Conservation (phyloP, 2,329 filamentous ascomycete genomes). For the Botrytis elliptica region DNA sequence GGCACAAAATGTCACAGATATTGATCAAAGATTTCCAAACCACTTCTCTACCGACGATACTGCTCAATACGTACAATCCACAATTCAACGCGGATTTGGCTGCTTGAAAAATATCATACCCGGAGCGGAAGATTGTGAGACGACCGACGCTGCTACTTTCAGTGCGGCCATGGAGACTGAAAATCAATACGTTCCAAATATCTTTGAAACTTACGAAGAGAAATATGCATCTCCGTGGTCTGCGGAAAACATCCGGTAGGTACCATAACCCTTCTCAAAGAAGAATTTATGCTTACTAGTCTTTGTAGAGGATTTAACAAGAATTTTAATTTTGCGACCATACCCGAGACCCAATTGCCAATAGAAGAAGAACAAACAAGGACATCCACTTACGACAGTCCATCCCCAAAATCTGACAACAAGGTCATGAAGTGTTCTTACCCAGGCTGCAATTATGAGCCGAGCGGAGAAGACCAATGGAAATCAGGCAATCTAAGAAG, state of each 20-base stretch:
- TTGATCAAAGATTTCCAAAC: background rate
- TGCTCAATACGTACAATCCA: background rate
- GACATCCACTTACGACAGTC: background rate
- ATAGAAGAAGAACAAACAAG: background rate
- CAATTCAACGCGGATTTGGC: no score
- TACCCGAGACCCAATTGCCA: background rate
- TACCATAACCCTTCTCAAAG: background rate
- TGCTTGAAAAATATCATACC: background rate
- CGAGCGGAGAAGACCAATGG: slow-evolving; percentile 33
- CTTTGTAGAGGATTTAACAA: background rate
- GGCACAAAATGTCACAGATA: background rate
- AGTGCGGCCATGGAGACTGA: no score
- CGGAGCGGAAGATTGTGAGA: background rate
- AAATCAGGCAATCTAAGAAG: slow-evolving; percentile 34
- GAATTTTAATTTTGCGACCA: background rate
- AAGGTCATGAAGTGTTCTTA: background rate
- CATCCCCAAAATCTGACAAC: background rate
- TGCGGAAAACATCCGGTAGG: background rate
- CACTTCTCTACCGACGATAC: background rate
- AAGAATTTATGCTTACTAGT: background rate
- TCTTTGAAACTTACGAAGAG: background rate
- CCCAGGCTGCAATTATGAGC: slow-evolving; percentile 27
- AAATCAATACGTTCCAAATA: accelerated
- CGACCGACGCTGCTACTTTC: no score
- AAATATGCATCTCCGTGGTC: background rate